A percentile compares a stretch with the other conserved stretches of the same genome.
Conservation (phyloP, 139 green algal genomes). For the Micractinium conductrix region DNA sequence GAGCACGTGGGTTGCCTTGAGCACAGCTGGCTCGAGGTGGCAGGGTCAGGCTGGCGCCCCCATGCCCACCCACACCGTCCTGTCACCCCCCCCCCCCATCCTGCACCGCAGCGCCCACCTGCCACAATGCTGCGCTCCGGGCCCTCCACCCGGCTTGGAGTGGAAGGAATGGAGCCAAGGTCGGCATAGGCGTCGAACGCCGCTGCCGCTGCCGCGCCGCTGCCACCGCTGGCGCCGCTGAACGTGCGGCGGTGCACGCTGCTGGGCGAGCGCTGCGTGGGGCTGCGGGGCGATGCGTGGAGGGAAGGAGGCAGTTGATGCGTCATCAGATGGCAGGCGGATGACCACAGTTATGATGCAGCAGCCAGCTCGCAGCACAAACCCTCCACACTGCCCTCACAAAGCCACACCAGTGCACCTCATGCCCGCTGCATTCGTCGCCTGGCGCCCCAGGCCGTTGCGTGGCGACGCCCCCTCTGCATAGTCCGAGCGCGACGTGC, state of each 20-base stretch:
- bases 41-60: too few species aligned
- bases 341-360: too few species aligned
- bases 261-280: conserved; percentile 1
- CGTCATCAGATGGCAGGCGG: neutral
- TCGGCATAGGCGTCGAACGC: neutral
- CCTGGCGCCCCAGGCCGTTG: neutral
- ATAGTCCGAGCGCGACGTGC: neutral
- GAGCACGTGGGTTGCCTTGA: too few species aligned
- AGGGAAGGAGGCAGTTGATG: neutral
- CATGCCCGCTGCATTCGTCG: neutral
- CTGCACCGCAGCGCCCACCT: neutral
- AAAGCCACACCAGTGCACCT: neutral
- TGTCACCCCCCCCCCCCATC: too few species aligned
- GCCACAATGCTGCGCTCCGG: conserved; percentile 33
- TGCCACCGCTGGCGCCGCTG: conserved; percentile 3
- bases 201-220: too few species aligned
- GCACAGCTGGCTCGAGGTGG: too few species aligned
- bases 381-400: too few species aligned
- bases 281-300: neutral
- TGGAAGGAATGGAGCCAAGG: conserved; percentile 31
- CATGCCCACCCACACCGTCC: too few species aligned
- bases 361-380: too few species aligned
- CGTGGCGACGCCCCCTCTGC: neutral
- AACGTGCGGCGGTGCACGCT: conserved; percentile 38
- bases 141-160: conserved; percentile 33